phyloP scores from a whole-genome alignment of 176 grass and related monocot species.

The Aegilops umbellulata region DNA sequence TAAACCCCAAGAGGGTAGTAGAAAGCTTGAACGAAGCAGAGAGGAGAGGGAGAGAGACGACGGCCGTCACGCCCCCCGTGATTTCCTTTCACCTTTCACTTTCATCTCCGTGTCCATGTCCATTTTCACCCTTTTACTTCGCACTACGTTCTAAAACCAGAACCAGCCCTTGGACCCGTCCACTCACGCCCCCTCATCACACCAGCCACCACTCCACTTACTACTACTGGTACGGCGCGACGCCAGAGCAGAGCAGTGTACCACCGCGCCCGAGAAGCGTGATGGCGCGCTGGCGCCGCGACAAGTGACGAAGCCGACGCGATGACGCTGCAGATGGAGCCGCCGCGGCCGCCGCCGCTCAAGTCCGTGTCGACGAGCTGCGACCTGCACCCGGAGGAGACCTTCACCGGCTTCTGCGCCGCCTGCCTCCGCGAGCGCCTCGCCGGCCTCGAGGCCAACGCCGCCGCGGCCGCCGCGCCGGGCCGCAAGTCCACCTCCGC shows the following conservation, averaged over 20 bases:
- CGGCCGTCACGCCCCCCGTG: too few relatives aligned
- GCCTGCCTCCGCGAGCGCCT: conserved; percentile 94
- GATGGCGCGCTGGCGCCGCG: conserved; percentile 7
- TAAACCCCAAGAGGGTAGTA: too few relatives aligned
- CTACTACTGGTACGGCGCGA: conserved; percentile 5
- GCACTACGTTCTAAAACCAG: background rate
- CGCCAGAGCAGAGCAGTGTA: background rate
- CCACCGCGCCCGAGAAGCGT: background rate
- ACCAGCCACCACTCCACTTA: background rate
- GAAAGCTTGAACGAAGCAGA: too few relatives aligned
- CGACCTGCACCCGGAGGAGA: conserved; percentile 80
- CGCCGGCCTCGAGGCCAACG: conserved; percentile 51
- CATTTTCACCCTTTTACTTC: background rate
- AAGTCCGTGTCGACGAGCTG: conserved; percentile 48
- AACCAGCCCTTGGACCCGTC: conserved; percentile 17
- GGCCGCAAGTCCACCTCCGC: conserved; percentile 88
- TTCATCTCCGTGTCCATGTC: background rate
- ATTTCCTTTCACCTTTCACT: background rate
- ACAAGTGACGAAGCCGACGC: background rate
- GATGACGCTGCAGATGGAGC: conserved; percentile 53
- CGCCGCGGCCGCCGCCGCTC: conserved; percentile 42
- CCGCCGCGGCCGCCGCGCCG: conserved; percentile 21
- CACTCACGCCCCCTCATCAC: background rate
- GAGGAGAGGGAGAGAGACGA: too few relatives aligned
- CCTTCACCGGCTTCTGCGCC: conserved; percentile 81